Base-by-base conservation (phyloP, 2,329 filamentous ascomycete species). In the Fusarium dlaminii region DNA sequence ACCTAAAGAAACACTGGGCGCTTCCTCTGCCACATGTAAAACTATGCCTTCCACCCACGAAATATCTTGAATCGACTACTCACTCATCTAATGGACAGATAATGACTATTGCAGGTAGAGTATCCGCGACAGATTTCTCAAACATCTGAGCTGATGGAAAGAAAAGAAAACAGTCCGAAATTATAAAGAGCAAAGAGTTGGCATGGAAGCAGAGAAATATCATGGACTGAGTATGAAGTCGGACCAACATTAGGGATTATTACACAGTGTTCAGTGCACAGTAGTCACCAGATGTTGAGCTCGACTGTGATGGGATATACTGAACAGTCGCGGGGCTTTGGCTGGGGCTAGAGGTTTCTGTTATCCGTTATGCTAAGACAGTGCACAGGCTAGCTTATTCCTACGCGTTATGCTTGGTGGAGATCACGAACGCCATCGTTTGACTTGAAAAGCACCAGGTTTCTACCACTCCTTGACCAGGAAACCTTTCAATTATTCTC, bases 321-420 rank as follows among this genome's bases (percentile, higher is more conserved):
- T 12, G 10, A 17, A 18, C 6, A 18, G 15, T 15, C 11, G 12
- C 14, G 5, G 4, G 12, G 13, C 8, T 17, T 51, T n/a, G 4
- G 3, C 14, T 5, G 9, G 1, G 1, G 4, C 9, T 4, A 2
- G 3, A 63, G 36, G 79, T 80, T 57, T 4, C 36, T 68, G 20
- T n/a, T 81, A 81, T 79, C 78, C 60, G 80, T 80, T 75, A 80
- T 80, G 79, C 58, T 71, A 1, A 29, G 43, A 77, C 79, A 78
- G 79, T 80, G 72, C 43, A 34, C 20, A 18, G 32, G 22, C 52
- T 60, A 65, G 17, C 8, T 32, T 48, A 55, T 66, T 66, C 57
- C 45, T 79, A 78, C 68, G 75, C 78, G 79, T 81, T 80, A 81
- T 81, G 79, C 60, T 77, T 46, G 42, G 71, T 74, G 74, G 72